These are phyloP conservation scores for Mucor indicus DNA, from an alignment of 371 early-diverging fungal species.

Conservation along the genomic window DNA sequence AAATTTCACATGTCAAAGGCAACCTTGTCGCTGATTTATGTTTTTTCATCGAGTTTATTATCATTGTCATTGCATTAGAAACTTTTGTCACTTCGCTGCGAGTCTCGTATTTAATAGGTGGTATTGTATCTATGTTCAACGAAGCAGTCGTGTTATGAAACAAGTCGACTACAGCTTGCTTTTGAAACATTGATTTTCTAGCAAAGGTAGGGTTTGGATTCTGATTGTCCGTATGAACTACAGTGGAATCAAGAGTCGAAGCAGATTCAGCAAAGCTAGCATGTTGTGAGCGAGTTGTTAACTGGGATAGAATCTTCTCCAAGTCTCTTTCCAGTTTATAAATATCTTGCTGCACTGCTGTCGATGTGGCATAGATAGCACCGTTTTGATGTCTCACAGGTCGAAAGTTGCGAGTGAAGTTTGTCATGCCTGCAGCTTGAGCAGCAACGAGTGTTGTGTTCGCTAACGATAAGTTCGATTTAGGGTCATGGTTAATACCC, in stretches of 20 bases:
- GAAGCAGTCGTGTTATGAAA: background rate
- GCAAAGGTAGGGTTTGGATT: background rate
- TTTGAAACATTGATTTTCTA: slow-evolving; percentile 4
- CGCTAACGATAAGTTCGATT: slow-evolving; percentile 5
- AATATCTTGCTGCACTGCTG: slow-evolving; percentile 46
- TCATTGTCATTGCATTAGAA: slow-evolving; percentile 14
- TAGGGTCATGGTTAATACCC: background rate
- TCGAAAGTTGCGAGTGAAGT: slow-evolving; percentile 20
- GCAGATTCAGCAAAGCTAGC: slow-evolving; percentile 20
- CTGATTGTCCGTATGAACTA: background rate
- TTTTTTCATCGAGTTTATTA: slow-evolving; percentile 28
- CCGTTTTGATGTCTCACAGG: slow-evolving; percentile 20
- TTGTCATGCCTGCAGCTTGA: slow-evolving; percentile 29
- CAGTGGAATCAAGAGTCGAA: background rate
- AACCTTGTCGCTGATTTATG: slow-evolving; percentile 37
- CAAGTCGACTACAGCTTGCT: slow-evolving; percentile 4
- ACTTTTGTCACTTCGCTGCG: slow-evolving; percentile 12
- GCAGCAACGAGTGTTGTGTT: slow-evolving; percentile 27
- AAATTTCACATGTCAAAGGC: slow-evolving; percentile 33
- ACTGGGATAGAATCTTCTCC: slow-evolving; percentile 25
- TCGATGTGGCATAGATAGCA: slow-evolving; percentile 33
- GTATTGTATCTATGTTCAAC: background rate
- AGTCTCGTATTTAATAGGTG: background rate
- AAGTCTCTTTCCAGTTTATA: slow-evolving; percentile 40
- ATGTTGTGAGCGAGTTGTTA: slow-evolving; percentile 13